Evolutionary conservation across 2,329 filamentous ascomycete species (phyloP), one percentile per base, ranked within the genome.

Genomic region (Penicillium sp.): DNA sequence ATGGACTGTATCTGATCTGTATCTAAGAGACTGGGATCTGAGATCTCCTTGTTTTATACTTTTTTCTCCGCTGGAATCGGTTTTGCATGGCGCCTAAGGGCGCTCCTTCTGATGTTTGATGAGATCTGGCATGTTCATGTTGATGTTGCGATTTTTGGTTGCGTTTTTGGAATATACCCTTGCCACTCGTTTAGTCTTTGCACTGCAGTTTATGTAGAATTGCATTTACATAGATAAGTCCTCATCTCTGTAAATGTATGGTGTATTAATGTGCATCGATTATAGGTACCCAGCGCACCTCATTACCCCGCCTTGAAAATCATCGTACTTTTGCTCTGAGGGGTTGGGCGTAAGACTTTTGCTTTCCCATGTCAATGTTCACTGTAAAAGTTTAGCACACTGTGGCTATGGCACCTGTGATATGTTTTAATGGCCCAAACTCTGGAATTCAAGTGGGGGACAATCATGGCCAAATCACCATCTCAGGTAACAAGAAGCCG

Each of bases 11-110:
- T 29, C n/a, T 13, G 26, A 19, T 29, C 31, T 33, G 31, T 33
- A 33, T 16, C 14, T 33, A 33, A 33, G 31, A 16, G 13, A 33
- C 21, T 19, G n/a, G 31, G 45, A 47, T 47, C 45, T 29, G 45
- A 19, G 45, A 50, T 50, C 46, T 31, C 26, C 25, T 44, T 16
- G n/a, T 44, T 31, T 44, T 33, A 27, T 53, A 26, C 3, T 44
- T 47, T 46, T n/a, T 33, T 25, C n/a, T 33, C 50, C 50, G 50
- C 50, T 53, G 50, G 50, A 33, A 37, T 33, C 50, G 50, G 50
- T 37, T 45, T 42, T 42, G 27, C 45, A 52, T 55, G 19, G 27
- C 37, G 25, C 43, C 44, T 50, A 27, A 23, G 39, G 14, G n/a
- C 39, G 39, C 4, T 42, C 10, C 11, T 42, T 21, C 11, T 39